Base-by-base conservation (phyloP, 2,329 filamentous ascomycete species). In the Lachnellula willkommii region DNA sequence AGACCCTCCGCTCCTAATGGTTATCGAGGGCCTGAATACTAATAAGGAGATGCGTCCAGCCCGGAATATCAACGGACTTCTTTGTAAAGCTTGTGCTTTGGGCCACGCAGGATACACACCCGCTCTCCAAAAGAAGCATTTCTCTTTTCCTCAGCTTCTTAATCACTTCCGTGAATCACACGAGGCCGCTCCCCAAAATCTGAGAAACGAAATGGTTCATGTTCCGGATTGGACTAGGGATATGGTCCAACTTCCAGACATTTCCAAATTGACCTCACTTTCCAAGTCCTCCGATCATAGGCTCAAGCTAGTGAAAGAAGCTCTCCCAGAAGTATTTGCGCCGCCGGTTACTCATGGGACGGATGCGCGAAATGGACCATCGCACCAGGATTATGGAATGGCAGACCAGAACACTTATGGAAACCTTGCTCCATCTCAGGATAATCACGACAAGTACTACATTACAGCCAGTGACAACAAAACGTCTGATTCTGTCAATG, bases 231-330 rank as follows among this genome's bases (percentile, higher is more conserved):
- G 82, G 83, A 79, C 78, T 55, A 74, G 14, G 55, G 50, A 74
- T 56, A 84, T 86, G 81, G 77, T 87, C 52, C 76, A 81, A 60
- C 71, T 85, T 45, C 83, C 83, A 1, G 77, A 80, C 59, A 70
- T 73, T 32, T 70, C 74, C 20, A 69, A 76, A 53, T 74, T 84
- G 43, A 71, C 69, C 22, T 73, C 74, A 24, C 69, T 84, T 24
- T 71, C 78, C 17, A 72, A 75, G 55, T 74, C 77, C 36, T 75
- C 74, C 8, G 76, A 79, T 42, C 70, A 76, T 47, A 84, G 82
- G 66, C 69, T 81, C 11, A 72, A 72, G 37, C 70, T 81, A 42
- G 74, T 83, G 56, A 73, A 74, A 9, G 76, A 76, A 47, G 77
- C 77, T 7, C 77, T 83, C 53, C 78, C 79, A 5, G 69, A 72